Evolutionary conservation across 139 green algal genomes (phyloP).

Genomic region (Coccomyxa sp.): DNA sequence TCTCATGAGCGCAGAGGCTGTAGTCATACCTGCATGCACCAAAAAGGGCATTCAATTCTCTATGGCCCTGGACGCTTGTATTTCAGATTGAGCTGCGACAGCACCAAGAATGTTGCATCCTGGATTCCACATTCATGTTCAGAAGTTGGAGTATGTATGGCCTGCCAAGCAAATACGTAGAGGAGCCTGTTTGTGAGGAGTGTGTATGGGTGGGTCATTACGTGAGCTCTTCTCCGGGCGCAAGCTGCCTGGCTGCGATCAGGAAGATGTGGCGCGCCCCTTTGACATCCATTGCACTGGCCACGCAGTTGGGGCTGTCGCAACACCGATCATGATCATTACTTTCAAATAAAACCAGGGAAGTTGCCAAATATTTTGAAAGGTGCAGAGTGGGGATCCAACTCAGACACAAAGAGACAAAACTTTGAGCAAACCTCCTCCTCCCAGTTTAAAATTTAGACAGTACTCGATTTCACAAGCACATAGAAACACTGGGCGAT

Average conservation of each 20-base stretch:
- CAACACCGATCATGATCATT: too few species aligned
- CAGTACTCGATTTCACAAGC: too few species aligned
- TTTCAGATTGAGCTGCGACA: not conserved
- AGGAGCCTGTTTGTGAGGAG: not conserved
- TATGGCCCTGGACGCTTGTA: not conserved
- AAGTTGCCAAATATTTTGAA: too few species aligned
- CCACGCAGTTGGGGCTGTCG: conserved; percentile 1
- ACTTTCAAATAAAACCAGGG: too few species aligned
- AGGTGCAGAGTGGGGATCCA: too few species aligned
- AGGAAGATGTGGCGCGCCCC: not conserved
- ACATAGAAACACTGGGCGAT: too few species aligned
- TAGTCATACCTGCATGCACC: conserved; percentile 5
- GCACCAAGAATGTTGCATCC: not conserved
- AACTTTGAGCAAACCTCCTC: too few species aligned
- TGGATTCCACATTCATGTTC: not conserved
- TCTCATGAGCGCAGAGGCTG: not conserved
- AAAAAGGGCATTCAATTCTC: not conserved
- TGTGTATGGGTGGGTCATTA: not conserved
- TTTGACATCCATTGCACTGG: not conserved
- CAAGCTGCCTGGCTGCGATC: not conserved
- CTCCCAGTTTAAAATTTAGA: too few species aligned
- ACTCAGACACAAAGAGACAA: too few species aligned
- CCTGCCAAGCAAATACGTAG: not conserved
- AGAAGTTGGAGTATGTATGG: not conserved
- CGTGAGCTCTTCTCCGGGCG: conserved; percentile 9